phyloP scores from a whole-genome alignment of 2,329 filamentous ascomycete genomes.

The Fusarium concolor region DNA sequence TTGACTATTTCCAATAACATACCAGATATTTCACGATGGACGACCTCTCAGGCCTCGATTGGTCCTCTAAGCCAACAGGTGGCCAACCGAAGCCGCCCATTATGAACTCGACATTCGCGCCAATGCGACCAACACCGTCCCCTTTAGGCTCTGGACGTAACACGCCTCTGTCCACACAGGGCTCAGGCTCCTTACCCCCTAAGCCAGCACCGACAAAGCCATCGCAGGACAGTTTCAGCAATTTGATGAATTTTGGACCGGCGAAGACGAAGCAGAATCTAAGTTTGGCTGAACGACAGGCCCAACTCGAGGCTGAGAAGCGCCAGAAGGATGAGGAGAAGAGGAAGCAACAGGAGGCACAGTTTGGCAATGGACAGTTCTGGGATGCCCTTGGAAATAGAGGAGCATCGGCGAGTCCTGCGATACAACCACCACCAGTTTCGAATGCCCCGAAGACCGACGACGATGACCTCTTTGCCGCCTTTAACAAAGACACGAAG shows the following conservation, averaged over 20 bases:
- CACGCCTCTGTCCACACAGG: constrained; percentile 66
- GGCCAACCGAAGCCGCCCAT: constrained; percentile 53
- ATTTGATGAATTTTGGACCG: constrained; percentile 71
- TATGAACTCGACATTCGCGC: constrained; percentile 60
- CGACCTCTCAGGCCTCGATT: constrained; percentile 71
- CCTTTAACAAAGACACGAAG: constrained; percentile 73
- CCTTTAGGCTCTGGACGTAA: constrained; percentile 66
- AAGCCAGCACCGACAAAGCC: constrained; percentile 63
- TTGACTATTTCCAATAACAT: constrained; percentile 40
- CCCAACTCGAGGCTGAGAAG: constrained; percentile 73
- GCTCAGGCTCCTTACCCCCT: constrained; percentile 56
- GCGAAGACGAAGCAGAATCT: constrained; percentile 76
- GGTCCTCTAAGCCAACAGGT: constrained; percentile 60
- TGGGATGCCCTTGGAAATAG: constrained; percentile 78
- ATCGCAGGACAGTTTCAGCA: constrained; percentile 80
- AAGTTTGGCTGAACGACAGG: constrained; percentile 81
- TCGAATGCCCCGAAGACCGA: constrained; percentile 48
- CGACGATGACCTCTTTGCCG: constrained; percentile 74
- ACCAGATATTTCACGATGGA: constrained; percentile 61
- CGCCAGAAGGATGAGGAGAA: constrained; percentile 79
- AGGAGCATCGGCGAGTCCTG: constrained; percentile 55
- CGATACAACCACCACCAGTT: constrained; percentile 35
- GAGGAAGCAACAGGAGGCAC: constrained; percentile 75
- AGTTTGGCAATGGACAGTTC: constrained; percentile 81
- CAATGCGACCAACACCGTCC: constrained; percentile 67